phyloP scores from a whole-genome alignment of 1,284 basidiomycete genomes.

The Ganoderma sinense region DNA sequence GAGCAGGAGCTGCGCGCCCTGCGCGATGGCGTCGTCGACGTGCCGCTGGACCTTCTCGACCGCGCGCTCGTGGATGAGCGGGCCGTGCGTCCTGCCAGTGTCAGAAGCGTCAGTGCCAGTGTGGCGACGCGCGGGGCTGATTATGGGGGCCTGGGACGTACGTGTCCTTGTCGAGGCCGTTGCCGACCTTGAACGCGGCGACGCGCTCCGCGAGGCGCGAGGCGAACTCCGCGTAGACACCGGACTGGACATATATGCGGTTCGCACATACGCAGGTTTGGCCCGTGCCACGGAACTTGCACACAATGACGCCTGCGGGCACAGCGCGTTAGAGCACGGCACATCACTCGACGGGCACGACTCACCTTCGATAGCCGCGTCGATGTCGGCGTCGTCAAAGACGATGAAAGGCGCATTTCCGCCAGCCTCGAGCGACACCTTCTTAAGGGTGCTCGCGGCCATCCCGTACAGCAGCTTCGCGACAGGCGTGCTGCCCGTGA shows the following conservation, averaged over 20 bases:
- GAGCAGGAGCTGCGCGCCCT: constrained; percentile 88
- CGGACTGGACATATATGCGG: constrained; percentile 87
- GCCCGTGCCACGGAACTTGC: constrained; percentile 93
- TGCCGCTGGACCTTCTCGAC: constrained; percentile 90
- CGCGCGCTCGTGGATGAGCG: constrained; percentile 89
- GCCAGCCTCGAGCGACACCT: constrained; percentile 87
- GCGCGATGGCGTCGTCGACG: constrained; percentile 84
- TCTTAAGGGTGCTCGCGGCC: constrained; percentile 90
- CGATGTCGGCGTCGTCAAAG: constrained; percentile 96
- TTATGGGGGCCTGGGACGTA: constrained; percentile 47
- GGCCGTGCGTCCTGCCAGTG: constrained; percentile 82
- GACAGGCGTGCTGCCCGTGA: constrained; percentile 93
- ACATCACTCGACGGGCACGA: not conserved
- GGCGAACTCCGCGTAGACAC: constrained; percentile 87
- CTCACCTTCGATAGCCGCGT: constrained; percentile 88
- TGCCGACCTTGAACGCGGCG: constrained; percentile 89
- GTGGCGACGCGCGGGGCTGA: not conserved
- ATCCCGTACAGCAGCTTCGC: constrained; percentile 91
- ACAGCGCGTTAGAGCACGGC: not conserved
- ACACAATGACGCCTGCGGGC: constrained; percentile 73
- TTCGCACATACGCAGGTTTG: constrained; percentile 93
- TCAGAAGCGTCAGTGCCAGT: not conserved
- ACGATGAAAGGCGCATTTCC: constrained; percentile 97
- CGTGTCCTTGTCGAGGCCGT: constrained; percentile 85
- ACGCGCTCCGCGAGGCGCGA: constrained; percentile 86